These are phyloP conservation scores for Fusarium duplospermum DNA, from an alignment of 2,329 filamentous ascomycete genomes.

Conservation along the genomic window DNA sequence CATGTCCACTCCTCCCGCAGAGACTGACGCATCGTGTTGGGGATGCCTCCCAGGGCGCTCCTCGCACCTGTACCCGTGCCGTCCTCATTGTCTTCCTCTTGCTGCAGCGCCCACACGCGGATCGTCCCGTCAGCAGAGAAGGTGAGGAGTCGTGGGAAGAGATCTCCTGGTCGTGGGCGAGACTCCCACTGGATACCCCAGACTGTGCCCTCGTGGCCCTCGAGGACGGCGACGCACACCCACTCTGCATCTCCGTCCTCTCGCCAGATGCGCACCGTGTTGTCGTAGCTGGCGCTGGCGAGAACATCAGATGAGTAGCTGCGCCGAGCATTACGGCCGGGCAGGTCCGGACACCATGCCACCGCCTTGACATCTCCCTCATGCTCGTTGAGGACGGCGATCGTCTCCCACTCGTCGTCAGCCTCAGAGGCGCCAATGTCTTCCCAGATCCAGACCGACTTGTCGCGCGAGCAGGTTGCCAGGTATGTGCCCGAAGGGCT, in stretches of 20 bases:
- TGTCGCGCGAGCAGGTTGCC: slow-evolving; percentile 92
- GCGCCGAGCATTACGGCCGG: slow-evolving; percentile 58
- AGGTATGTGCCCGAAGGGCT: slow-evolving; percentile 80
- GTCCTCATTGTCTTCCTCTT: slow-evolving; percentile 56
- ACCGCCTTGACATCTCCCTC: slow-evolving; percentile 96
- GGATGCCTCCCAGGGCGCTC: slow-evolving; percentile 70
- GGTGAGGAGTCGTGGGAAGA: slow-evolving; percentile 76
- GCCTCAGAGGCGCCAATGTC: slow-evolving; percentile 79
- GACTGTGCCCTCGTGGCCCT: slow-evolving; percentile 86
- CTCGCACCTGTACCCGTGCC: slow-evolving; percentile 49
- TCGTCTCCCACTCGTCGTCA: slow-evolving; percentile 96
- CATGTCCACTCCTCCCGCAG: slow-evolving; percentile 87
- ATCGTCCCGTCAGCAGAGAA: slow-evolving; percentile 87
- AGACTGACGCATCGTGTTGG: slow-evolving; percentile 87
- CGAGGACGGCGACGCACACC: slow-evolving; percentile 86
- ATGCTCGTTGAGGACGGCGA: slow-evolving; percentile 94
- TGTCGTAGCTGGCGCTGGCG: slow-evolving; percentile 93
- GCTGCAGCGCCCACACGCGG: slow-evolving; percentile 78
- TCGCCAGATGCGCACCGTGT: slow-evolving; percentile 88
- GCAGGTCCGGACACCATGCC: slow-evolving; percentile 84
- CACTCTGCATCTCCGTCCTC: slow-evolving; percentile 92
- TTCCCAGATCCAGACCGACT: slow-evolving; percentile 98
- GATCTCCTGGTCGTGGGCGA: slow-evolving; percentile 50
- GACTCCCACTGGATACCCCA: slow-evolving; percentile 86
- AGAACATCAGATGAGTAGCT: slow-evolving; percentile 76